A percentile compares a stretch with the other conserved stretches of the same genome.
Conservation (phyloP, 2,329 filamentous ascomycete genomes). For the Ascocoryne sarcoides region DNA sequence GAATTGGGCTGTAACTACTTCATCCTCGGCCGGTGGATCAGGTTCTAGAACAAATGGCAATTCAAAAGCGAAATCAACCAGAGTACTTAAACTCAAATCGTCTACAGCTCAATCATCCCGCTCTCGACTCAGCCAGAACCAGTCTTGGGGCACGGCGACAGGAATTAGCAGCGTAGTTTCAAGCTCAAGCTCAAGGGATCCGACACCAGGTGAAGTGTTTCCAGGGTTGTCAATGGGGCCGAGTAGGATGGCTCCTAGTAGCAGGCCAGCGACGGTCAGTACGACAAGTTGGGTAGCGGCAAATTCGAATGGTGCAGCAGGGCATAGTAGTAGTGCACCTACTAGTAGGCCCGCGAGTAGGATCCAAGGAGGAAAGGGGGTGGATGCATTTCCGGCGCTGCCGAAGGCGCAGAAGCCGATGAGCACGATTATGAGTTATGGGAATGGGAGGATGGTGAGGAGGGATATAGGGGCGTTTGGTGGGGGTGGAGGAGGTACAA, state of each 20-base stretch:
- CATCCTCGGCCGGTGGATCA: slow-evolving; percentile 11
- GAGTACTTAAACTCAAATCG: slow-evolving; percentile 59
- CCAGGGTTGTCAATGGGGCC: slow-evolving; percentile 36
- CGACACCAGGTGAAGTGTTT: slow-evolving; percentile 31
- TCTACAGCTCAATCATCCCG: slow-evolving; percentile 60
- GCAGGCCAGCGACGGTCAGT: slow-evolving; percentile 1
- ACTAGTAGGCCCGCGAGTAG: slow-evolving; percentile 9
- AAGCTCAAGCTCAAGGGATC: slow-evolving; percentile 21
- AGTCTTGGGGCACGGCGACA: slow-evolving; percentile 46
- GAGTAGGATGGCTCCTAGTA: slow-evolving; percentile 16
- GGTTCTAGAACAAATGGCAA: too few relatives aligned
- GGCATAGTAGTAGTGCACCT: not conserved
- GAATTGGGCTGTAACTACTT: slow-evolving; percentile 26
- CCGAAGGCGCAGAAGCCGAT: slow-evolving; percentile 65
- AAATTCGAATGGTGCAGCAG: not conserved
- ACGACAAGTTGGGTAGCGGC: slow-evolving; percentile 4
- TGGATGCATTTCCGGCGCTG: slow-evolving; percentile 72
- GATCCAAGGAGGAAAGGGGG: slow-evolving; percentile 14
- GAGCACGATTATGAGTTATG: slow-evolving; percentile 55
- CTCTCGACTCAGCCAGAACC: slow-evolving; percentile 45
- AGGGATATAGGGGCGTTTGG: slow-evolving; percentile 37
- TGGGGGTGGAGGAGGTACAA: slow-evolving; percentile 20
- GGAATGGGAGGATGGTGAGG: slow-evolving; percentile 41
- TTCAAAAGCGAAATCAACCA: slow-evolving; percentile 38
- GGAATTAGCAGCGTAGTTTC: too few relatives aligned